These are phyloP conservation scores for Wickerhamiella galacta DNA, from an alignment of 805 yeast genomes.

Conservation along the genomic window DNA sequence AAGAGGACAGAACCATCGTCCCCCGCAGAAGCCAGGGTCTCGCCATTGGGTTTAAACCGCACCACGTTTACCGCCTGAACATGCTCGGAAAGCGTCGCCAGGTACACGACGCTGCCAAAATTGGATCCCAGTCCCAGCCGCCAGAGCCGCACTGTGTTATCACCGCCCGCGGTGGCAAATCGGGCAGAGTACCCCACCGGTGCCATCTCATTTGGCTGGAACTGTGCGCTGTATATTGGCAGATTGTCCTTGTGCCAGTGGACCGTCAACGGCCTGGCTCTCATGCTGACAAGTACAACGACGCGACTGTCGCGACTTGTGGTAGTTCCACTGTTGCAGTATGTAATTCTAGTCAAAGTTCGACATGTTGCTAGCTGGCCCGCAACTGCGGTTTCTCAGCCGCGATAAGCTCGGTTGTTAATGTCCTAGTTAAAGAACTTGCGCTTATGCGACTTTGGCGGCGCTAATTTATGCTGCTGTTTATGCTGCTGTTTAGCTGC, in stretches of 20 bases:
- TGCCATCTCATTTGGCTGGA: conserved; percentile 18
- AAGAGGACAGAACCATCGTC: conserved; percentile 83
- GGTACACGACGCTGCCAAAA: conserved; percentile 38
- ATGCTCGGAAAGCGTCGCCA: conserved; percentile 71
- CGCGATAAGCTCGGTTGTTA: too few species aligned
- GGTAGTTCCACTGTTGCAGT: too few species aligned
- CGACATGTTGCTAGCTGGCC: too few species aligned
- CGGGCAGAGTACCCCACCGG: conserved; percentile 21
- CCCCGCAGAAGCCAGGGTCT: conserved; percentile 71
- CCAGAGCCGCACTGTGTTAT: conserved; percentile 59
- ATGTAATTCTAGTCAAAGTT: too few species aligned
- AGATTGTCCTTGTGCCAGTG: conserved; percentile 29
- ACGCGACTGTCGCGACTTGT: too few species aligned
- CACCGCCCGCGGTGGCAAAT: conserved; percentile 88
- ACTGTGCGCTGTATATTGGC: conserved; percentile 26
- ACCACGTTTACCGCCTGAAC: conserved; percentile 91
- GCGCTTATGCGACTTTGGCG: too few species aligned
- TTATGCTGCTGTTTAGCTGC: too few species aligned
- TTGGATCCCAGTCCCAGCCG: conserved; percentile 22
- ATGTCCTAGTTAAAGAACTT: too few species aligned
- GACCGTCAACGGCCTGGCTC: conserved; percentile 23
- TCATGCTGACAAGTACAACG: too few species aligned
- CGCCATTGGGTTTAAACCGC: conserved; percentile 58
- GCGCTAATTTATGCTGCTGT: too few species aligned
- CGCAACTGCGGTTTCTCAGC: too few species aligned